Conservation (phyloP, 2,329 filamentous ascomycete genomes). For the Aspergillus phoenicis region DNA sequence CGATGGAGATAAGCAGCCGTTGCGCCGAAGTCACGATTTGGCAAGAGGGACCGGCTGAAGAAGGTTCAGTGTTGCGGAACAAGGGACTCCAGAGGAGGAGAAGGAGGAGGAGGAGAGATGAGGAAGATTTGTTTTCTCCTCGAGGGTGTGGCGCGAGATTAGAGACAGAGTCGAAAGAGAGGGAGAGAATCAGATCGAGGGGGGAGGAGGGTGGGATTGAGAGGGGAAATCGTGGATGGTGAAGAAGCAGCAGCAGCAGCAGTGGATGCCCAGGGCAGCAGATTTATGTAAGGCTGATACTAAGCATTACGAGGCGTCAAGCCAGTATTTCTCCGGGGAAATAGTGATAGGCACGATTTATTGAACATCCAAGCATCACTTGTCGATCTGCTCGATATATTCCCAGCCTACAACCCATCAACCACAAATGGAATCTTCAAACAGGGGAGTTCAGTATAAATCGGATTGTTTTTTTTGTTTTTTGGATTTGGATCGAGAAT, state of each 20-base stretch:
- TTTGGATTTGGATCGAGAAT: slow-evolving; percentile 9
- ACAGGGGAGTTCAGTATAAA: not conserved
- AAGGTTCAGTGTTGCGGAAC: not conserved
- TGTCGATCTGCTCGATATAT: no score
- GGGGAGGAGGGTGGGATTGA: not conserved
- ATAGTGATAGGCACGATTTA: no score
- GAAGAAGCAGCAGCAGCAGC: not conserved
- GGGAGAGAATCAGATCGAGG: not conserved
- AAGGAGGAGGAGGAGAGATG: not conserved
- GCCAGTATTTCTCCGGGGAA: no score
- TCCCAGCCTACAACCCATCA: not conserved
- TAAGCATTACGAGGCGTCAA: not conserved
- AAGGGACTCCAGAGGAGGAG: not conserved
- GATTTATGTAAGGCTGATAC: not conserved
- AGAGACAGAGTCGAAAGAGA: not conserved
- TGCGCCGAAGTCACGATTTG: not conserved
- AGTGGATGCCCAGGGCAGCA: not conserved
- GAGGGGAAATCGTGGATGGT: not conserved
- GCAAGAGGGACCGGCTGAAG: not conserved
- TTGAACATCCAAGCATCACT: no score
- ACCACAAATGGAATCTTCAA: not conserved
- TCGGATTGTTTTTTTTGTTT: not conserved
- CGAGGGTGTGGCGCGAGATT: not conserved
- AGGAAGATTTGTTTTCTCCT: not conserved
- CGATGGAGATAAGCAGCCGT: slow-evolving; percentile 9